These are phyloP conservation scores for Hyaloperonospora arabidopsidis DNA, from an alignment of 352 stramenopile species.

Conservation along the genomic window DNA sequence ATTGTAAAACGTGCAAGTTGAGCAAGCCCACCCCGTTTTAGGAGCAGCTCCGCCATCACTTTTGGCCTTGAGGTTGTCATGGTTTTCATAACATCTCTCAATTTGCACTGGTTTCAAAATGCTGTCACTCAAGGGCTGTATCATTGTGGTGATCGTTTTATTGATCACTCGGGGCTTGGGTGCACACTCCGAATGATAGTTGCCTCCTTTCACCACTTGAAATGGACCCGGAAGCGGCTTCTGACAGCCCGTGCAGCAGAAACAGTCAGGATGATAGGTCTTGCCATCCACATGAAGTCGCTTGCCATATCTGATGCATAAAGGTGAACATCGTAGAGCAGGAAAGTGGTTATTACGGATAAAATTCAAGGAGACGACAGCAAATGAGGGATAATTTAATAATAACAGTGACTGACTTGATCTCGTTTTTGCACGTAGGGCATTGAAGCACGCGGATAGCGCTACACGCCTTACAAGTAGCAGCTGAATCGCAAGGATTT, in stretches of 20 bases:
- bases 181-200: slow-evolving; percentile 36
- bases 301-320: slow-evolving; percentile 25
- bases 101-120: slow-evolving; percentile 1
- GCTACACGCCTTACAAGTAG: slow-evolving; percentile 37
- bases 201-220: slow-evolving; percentile 29
- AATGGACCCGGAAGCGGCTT: slow-evolving; percentile 29
- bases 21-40: slow-evolving; percentile 25
- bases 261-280: slow-evolving; percentile 43
- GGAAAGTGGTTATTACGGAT: not conserved
- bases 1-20: slow-evolving; percentile 34
- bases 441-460: slow-evolving; percentile 36
- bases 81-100: slow-evolving; percentile 20
- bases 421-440: slow-evolving; percentile 29
- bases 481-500: slow-evolving; percentile 32
- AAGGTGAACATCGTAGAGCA: not conserved
- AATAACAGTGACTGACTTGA: slow-evolving; percentile 16
- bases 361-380: not conserved
- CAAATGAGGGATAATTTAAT: slow-evolving; percentile 4
- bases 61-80: slow-evolving; percentile 10
- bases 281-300: slow-evolving; percentile 34
- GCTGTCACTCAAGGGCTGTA: slow-evolving; percentile 2
- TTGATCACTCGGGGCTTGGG: slow-evolving; percentile 20
- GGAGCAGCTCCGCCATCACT: not conserved
- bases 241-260: slow-evolving; percentile 40
- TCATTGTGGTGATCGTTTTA: slow-evolving; percentile 10